Evolutionary conservation across 768 basidiomycete genomes (phyloP).

Genomic region (Mycena kentingensis): DNA sequence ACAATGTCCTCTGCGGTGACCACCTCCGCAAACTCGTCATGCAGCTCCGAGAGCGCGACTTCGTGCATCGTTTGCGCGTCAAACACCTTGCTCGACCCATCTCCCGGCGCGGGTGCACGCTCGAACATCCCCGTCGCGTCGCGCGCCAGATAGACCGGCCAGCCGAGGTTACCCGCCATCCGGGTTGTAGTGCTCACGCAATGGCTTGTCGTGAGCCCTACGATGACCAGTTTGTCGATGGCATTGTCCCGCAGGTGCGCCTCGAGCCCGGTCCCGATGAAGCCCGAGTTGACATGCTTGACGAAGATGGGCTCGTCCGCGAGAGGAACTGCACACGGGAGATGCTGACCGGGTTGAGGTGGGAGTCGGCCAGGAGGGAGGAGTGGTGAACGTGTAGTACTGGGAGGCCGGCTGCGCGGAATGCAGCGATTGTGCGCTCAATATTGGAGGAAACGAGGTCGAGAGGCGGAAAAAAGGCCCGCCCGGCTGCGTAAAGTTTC

Average conservation of each 20-base stretch:
- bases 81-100: constrained; percentile 9
- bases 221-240: constrained; percentile 25
- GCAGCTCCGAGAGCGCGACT: constrained; percentile 24
- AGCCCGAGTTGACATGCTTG: constrained; percentile 28
- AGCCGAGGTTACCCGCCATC: constrained; percentile 29
- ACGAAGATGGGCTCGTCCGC: constrained; percentile 24
- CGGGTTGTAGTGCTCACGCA: constrained; percentile 29
- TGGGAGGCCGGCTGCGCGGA: constrained; percentile 20
- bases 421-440: constrained; percentile 14
- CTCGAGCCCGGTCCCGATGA: constrained; percentile 31
- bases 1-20: constrained; percentile 22
- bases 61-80: constrained; percentile 29
- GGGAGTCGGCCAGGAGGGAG: constrained; percentile 12
- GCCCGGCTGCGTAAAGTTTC: constrained; percentile 4
- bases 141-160: constrained; percentile 22
- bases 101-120: constrained; percentile 19
- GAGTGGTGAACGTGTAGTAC: constrained; percentile 27
- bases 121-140: constrained; percentile 29
- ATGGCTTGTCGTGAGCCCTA: constrained; percentile 26
- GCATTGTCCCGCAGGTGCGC: constrained; percentile 15
- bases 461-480: constrained; percentile 5
- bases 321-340: constrained; percentile 18
- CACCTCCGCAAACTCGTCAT: constrained; percentile 29
- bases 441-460: constrained; percentile 8
- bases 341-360: too few species aligned